Percentiles rank a stretch among this genome's conserved stretches.
These are phyloP conservation scores for Alternaria viburni DNA, from an alignment of 2,329 filamentous ascomycete species.

Conservation along the genomic window DNA sequence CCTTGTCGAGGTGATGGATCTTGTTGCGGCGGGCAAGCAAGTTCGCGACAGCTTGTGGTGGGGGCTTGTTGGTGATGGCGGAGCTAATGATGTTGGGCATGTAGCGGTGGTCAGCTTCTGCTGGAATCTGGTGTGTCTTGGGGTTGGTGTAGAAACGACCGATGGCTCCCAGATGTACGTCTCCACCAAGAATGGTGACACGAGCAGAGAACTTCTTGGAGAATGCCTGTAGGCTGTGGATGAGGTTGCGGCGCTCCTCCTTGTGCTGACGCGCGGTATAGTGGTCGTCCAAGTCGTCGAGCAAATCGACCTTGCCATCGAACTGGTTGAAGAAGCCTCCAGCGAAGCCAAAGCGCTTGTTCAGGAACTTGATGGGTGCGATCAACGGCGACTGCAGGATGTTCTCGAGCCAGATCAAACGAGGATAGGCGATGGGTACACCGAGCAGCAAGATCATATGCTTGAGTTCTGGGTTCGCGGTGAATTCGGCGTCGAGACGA, in stretches of 20 bases:
- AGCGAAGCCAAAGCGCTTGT: conserved; percentile 86
- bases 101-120: conserved; percentile 66
- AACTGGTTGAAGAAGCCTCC: conserved; percentile 92
- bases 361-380: conserved; percentile 85
- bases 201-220: conserved; percentile 62
- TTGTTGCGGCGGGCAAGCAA: conserved; percentile 68
- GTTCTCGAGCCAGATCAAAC: conserved; percentile 96
- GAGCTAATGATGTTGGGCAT: conserved; percentile 70
- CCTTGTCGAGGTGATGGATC: conserved; percentile 67
- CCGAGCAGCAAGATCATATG: conserved; percentile 69
- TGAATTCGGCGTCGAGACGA: conserved; percentile 60
- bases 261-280: conserved; percentile 95
- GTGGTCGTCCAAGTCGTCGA: conserved; percentile 71
- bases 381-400: conserved; percentile 86
- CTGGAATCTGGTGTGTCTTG: conserved; percentile 56
- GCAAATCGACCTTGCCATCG: conserved; percentile 73
- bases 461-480: conserved; percentile 63
- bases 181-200: conserved; percentile 68
- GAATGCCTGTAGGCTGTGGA: conserved; percentile 68
- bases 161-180: conserved; percentile 68
- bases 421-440: conserved; percentile 73
- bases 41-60: conserved; percentile 69
- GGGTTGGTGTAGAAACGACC: conserved; percentile 70
- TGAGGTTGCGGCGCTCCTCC: conserved; percentile 76
- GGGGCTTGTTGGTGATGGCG: conserved; percentile 72